These are phyloP conservation scores for Yamagishiella unicocca DNA, from an alignment of 139 green algal genomes.

Conservation along the genomic window DNA sequence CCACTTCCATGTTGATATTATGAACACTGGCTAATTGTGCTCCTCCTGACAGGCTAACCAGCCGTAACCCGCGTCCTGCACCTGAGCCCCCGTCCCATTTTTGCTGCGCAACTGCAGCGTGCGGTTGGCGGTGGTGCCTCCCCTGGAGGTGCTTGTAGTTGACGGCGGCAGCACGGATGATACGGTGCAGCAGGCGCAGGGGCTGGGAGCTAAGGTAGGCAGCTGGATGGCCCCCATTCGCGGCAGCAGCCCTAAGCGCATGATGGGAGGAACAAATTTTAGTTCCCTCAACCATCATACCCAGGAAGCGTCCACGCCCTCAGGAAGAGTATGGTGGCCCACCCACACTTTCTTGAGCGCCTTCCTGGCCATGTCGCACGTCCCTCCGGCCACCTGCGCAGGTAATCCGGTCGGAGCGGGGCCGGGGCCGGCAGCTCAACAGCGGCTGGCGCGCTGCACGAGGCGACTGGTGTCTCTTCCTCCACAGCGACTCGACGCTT, in stretches of 20 bases:
- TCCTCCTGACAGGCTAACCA: too few species aligned
- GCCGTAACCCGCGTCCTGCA: too few species aligned
- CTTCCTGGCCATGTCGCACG: too few species aligned
- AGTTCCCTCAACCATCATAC: background rate
- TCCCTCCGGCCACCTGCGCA: constrained; percentile 16
- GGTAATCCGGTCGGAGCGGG: constrained; percentile 48
- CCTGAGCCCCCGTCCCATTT: too few species aligned
- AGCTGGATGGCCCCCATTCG: too few species aligned
- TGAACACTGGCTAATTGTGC: too few species aligned
- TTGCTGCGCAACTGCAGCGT: background rate
- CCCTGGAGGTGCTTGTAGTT: constrained; percentile 72
- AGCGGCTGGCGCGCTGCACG: constrained; percentile 55
- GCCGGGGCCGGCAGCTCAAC: constrained; percentile 72
- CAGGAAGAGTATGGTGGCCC: background rate
- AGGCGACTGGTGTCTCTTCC: constrained; percentile 74
- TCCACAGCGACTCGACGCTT: constrained; percentile 77
- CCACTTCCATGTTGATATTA: too few species aligned
- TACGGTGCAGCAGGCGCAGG: constrained; percentile 54
- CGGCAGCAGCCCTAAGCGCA: too few species aligned
- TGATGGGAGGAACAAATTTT: background rate
- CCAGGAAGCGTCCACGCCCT: background rate
- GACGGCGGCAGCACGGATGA: constrained; percentile 77
- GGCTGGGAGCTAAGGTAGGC: constrained; percentile 57
- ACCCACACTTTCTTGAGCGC: too few species aligned
- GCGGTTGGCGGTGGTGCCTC: background rate